Conservation (phyloP, 2,329 filamentous ascomycete species). For the Gremmenia infestans region DNA sequence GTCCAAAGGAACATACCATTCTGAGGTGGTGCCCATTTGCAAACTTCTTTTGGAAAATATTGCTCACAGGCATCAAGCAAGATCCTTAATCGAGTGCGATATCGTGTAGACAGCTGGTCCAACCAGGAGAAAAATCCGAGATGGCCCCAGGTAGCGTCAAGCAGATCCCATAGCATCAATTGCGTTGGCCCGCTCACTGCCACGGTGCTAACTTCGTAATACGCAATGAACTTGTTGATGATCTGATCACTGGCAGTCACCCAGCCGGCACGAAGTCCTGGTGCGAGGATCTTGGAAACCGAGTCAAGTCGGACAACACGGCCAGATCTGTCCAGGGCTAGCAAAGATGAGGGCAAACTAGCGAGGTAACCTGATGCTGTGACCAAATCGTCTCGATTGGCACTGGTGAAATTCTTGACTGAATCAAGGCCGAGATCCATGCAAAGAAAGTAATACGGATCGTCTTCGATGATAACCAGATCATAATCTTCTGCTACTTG, state of each 20-base stretch:
- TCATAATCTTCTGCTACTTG: background rate
- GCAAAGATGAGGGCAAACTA: slow-evolving; percentile 63
- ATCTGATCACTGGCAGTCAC: slow-evolving; percentile 60
- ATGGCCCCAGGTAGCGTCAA: background rate
- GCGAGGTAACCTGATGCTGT: slow-evolving; percentile 60
- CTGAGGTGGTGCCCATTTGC: background rate
- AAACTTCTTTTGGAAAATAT: background rate
- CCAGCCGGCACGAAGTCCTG: slow-evolving; percentile 78
- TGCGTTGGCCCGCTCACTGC: background rate
- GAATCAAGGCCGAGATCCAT: background rate
- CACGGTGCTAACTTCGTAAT: background rate
- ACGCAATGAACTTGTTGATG: background rate
- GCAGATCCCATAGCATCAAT: background rate
- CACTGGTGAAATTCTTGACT: background rate
- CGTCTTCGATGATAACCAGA: background rate
- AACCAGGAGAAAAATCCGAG: background rate
- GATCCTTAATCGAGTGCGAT: background rate
- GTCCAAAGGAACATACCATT: background rate
- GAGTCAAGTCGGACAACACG: slow-evolving; percentile 85
- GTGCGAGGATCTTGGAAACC: slow-evolving; percentile 82
- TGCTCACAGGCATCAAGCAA: background rate
- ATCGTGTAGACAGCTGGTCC: background rate
- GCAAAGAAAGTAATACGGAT: background rate
- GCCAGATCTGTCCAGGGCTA: slow-evolving; percentile 76
- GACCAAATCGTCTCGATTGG: slow-evolving; percentile 18